Evolutionary conservation across 257 asterid species (phyloP).

Genomic region (Echites panduratus): DNA sequence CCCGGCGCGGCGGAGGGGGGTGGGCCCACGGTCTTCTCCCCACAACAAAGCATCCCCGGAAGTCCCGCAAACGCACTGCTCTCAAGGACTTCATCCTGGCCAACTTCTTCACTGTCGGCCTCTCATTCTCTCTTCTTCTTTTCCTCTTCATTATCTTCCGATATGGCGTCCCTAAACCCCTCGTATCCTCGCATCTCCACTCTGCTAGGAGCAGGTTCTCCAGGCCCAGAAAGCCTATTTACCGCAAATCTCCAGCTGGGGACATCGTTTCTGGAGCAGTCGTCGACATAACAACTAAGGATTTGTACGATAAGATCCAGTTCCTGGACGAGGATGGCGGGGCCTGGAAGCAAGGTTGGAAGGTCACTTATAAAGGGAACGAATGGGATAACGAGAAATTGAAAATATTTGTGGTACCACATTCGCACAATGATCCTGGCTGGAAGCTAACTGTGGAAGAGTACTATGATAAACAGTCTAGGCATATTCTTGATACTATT

Average conservation of each 20-base stretch:
- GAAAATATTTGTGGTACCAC: constrained; percentile 92
- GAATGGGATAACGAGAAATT: constrained; percentile 95
- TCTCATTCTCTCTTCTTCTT: constrained; percentile 49
- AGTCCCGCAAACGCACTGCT: constrained; percentile 59
- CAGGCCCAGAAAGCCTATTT: constrained; percentile 48
- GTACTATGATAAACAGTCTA: constrained; percentile 81
- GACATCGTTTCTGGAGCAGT: constrained; percentile 48
- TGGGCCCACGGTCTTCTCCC: constrained; percentile 78
- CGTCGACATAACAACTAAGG: constrained; percentile 84
- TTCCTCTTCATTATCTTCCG: constrained; percentile 58
- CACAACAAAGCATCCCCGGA: constrained; percentile 46
- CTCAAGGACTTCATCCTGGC: constrained; percentile 60
- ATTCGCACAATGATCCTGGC: constrained; percentile 98
- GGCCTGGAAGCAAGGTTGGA: constrained; percentile 98
- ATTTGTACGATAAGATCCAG: constrained; percentile 79
- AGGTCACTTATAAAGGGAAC: constrained; percentile 69
- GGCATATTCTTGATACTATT: constrained; percentile 80
- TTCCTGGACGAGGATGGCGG: constrained; percentile 95
- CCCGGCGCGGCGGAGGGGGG: constrained; percentile 80
- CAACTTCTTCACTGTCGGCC: constrained; percentile 76
- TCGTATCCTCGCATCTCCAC: constrained; percentile 40
- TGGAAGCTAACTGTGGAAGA: constrained; percentile 97
- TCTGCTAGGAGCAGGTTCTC: constrained; percentile 33
- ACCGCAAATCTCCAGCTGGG: constrained; percentile 44
- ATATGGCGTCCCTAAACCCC: constrained; percentile 62